Percentiles rank a stretch among this genome's conserved stretches.
Evolutionary conservation across 768 basidiomycete species (phyloP).

Genomic region (Lactarius deliciosus): DNA sequence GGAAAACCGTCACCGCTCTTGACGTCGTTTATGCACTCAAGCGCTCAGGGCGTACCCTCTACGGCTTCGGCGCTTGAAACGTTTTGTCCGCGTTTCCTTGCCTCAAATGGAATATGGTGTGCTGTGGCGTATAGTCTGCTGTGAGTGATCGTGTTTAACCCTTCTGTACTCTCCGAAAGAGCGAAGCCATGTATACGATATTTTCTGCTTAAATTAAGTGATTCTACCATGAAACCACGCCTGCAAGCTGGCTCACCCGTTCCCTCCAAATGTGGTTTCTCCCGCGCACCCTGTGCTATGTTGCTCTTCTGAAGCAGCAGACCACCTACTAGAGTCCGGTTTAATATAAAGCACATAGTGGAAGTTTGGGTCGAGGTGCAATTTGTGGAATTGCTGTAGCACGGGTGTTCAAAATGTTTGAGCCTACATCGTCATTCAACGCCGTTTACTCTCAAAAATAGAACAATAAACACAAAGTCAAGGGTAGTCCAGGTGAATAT

Average conservation of each 20-base stretch:
- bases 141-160: not conserved
- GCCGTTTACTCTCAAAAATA: slow-evolving; percentile 18
- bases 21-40: slow-evolving; percentile 64
- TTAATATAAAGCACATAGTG: slow-evolving; percentile 67
- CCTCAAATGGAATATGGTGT: not conserved
- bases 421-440: slow-evolving; percentile 47
- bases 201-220: not conserved
- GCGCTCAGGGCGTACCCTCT: slow-evolving; percentile 56
- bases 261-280: not conserved
- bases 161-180: not conserved
- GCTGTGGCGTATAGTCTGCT: not conserved
- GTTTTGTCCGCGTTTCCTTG: not conserved
- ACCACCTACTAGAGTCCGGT: slow-evolving; percentile 72
- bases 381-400: slow-evolving; percentile 59
- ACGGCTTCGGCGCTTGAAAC: slow-evolving; percentile 51
- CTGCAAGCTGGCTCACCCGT: not conserved
- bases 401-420: slow-evolving; percentile 84
- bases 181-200: not conserved
- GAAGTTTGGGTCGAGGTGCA: slow-evolving; percentile 62
- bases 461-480: slow-evolving; percentile 4
- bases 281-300: not conserved
- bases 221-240: not conserved
- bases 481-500: too few relatives aligned
- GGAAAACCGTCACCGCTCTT: slow-evolving; percentile 55
- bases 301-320: slow-evolving; percentile 57